These are phyloP conservation scores for Inonotus obliquus DNA, from an alignment of 1,284 basidiomycete genomes.

Conservation along the genomic window DNA sequence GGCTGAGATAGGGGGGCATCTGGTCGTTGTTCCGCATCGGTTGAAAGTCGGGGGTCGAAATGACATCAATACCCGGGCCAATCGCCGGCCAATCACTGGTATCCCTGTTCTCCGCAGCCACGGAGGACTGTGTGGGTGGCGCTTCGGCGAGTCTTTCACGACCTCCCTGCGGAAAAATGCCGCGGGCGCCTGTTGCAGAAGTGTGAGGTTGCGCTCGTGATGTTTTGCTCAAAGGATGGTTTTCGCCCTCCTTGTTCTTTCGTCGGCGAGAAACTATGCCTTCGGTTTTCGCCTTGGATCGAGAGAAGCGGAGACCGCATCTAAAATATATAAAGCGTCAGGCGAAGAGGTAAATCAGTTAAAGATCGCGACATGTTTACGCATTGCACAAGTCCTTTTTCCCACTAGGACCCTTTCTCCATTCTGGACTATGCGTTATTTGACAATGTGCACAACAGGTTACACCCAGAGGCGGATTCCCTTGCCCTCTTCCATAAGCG, in stretches of 20 bases:
- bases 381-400: slow-evolving; percentile 93
- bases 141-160: neutral
- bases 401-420: slow-evolving; percentile 88
- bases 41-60: too few species aligned
- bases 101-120: neutral
- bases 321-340: slow-evolving; percentile 36
- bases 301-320: slow-evolving; percentile 76
- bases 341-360: slow-evolving; percentile 21
- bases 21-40: too few species aligned
- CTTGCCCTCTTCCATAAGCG: neutral
- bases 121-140: neutral
- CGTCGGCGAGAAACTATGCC: slow-evolving; percentile 34
- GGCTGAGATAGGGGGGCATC: too few species aligned
- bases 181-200: neutral
- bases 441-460: slow-evolving; percentile 80
- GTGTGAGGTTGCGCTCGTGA: neutral
- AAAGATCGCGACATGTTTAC: slow-evolving; percentile 46
- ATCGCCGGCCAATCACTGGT: neutral
- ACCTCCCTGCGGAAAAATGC: neutral
- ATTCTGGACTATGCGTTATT: slow-evolving; percentile 84
- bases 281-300: slow-evolving; percentile 80
- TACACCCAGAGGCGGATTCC: slow-evolving; percentile 61
- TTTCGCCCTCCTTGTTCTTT: neutral
- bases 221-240: neutral
- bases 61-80: too few species aligned